Evolutionary conservation across 257 asterid genomes (phyloP).

Genomic region (Thymus quinquecostatus): DNA sequence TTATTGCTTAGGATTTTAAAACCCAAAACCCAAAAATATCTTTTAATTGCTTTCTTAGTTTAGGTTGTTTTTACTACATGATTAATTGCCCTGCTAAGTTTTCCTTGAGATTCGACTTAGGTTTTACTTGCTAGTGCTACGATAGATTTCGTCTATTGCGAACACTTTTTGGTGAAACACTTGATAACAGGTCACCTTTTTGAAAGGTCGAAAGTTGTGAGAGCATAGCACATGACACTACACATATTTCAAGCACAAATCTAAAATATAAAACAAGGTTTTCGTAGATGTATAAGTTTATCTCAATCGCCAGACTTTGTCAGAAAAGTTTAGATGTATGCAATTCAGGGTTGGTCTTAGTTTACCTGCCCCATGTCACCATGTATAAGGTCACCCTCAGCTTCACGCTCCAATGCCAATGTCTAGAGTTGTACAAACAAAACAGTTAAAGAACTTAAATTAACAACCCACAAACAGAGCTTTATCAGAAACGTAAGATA

Average conservation of each 20-base stretch:
- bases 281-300: slow-evolving; percentile 14
- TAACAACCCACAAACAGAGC: background rate
- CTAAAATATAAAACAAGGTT: background rate
- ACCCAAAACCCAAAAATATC: too few relatives aligned
- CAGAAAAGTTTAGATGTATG: background rate
- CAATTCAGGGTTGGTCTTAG: background rate
- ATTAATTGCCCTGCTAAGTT: too few relatives aligned
- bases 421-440: slow-evolving; percentile 43
- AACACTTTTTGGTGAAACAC: too few relatives aligned
- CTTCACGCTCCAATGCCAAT: slow-evolving; percentile 94
- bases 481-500: background rate
- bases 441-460: slow-evolving; percentile 20
- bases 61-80: too few relatives aligned
- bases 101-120: too few relatives aligned
- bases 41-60: too few relatives aligned
- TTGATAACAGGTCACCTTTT: background rate
- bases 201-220: background rate
- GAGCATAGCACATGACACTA: background rate
- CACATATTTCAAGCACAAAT: background rate
- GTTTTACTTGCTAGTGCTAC: too few relatives aligned
- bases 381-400: slow-evolving; percentile 86
- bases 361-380: slow-evolving; percentile 94
- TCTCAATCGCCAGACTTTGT: slow-evolving; percentile 2
- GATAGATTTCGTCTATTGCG: too few relatives aligned
- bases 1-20: too few relatives aligned